phyloP scores from a whole-genome alignment of 495 filamentous ascomycete genomes.

The Symbiotaphrina buchneri region DNA sequence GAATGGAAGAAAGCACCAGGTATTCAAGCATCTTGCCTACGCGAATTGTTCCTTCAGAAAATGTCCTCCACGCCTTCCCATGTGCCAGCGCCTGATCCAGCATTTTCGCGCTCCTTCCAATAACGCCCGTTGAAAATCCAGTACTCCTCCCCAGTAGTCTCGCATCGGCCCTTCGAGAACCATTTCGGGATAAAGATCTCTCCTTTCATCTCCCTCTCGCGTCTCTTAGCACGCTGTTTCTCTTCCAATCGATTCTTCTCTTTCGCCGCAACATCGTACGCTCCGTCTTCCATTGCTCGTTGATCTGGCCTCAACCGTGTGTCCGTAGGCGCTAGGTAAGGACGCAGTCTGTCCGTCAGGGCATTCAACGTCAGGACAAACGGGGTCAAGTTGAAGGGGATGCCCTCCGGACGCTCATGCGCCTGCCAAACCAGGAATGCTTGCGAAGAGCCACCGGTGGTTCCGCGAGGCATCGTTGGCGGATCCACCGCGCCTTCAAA shows the following conservation, averaged over 20 bases:
- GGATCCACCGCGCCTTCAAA: conserved; percentile 55
- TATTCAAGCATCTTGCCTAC: no score
- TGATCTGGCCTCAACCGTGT: conserved; percentile 82
- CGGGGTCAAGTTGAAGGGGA: conserved; percentile 93
- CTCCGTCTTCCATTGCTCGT: conserved; percentile 95
- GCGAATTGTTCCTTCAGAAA: conserved; percentile 19
- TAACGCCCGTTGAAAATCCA: conserved; percentile 81
- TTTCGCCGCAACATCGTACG: conserved; percentile 74
- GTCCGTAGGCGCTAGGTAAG: conserved; percentile 73
- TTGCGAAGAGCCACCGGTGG: conserved; percentile 31
- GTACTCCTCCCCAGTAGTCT: conserved; percentile 69
- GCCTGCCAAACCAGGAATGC: conserved; percentile 88
- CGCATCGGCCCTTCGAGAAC: conserved; percentile 52
- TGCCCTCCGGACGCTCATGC: conserved; percentile 53
- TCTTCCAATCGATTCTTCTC: conserved; percentile 96
- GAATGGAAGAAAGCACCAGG: no score
- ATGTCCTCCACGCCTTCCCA: conserved; percentile 41
- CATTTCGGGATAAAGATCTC: conserved; percentile 69
- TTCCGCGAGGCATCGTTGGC: conserved; percentile 14
- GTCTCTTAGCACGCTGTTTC: conserved; percentile 60
- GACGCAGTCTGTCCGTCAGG: conserved; percentile 47
- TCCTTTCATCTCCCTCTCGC: conserved; percentile 49
- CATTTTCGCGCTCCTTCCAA: conserved; percentile 46
- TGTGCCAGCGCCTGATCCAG: conserved; percentile 24
- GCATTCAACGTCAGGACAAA: conserved; percentile 91